A percentile compares a stretch with the other conserved stretches of the same genome.
Conservation (phyloP, 2,329 filamentous ascomycete genomes). For the Aureobasidium sp. region DNA sequence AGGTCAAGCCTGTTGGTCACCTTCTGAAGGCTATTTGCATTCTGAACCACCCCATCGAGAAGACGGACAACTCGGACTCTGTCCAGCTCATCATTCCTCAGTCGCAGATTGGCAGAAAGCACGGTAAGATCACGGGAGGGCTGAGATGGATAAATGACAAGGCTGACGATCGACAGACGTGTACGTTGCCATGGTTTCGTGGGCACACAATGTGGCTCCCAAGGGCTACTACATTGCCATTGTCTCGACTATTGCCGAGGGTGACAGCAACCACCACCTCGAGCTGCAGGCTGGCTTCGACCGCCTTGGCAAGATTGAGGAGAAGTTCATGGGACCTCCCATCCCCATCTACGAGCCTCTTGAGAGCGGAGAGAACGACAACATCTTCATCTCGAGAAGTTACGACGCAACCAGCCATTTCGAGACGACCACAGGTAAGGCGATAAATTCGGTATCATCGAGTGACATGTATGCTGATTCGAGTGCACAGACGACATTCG, state of each 20-base stretch:
- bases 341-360: conserved; percentile 92
- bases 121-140: conserved; percentile 55
- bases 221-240: conserved; percentile 99
- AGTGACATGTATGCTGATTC: background rate
- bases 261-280: conserved; percentile 84
- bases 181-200: conserved; percentile 93
- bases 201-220: conserved; percentile 95
- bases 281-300: conserved; percentile 91
- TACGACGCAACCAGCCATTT: conserved; percentile 98
- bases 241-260: conserved; percentile 94
- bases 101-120: conserved; percentile 92
- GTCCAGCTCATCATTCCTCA: conserved; percentile 95
- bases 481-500: conserved; percentile 69
- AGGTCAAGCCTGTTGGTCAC: conserved; percentile 80
- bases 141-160: background rate
- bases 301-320: conserved; percentile 85
- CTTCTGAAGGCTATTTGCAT: conserved; percentile 96
- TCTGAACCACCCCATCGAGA: conserved; percentile 86
- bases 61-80: conserved; percentile 83
- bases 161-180: conserved; percentile 56
- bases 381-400: conserved; percentile 96
- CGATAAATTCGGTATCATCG: background rate
- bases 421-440: conserved; percentile 68
- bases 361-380: conserved; percentile 74
- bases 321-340: conserved; percentile 90